Evolutionary conservation across 2,329 filamentous ascomycete genomes (phyloP).

Genomic region (Arthrobotrys conoides): DNA sequence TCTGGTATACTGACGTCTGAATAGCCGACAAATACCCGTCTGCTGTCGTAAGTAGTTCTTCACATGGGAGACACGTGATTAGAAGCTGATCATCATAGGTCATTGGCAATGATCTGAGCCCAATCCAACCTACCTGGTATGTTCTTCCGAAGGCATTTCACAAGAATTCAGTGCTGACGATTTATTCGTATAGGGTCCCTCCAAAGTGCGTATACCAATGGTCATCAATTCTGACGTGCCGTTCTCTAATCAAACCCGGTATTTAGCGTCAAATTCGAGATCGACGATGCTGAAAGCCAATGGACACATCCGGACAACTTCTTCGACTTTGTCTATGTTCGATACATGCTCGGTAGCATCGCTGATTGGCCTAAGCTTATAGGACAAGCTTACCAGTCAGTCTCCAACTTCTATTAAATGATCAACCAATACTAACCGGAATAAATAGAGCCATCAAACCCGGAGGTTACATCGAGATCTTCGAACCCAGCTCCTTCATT

Average conservation of each 20-base stretch:
- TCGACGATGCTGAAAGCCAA: constrained; percentile 65
- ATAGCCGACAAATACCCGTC: constrained; percentile 46
- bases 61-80: background rate
- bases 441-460: constrained; percentile 60
- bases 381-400: constrained; percentile 70
- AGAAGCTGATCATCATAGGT: constrained; percentile 60
- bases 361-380: constrained; percentile 62
- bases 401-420: constrained; percentile 21
- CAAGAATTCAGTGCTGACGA: background rate
- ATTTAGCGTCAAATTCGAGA: constrained; percentile 66
- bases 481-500: constrained; percentile 73
- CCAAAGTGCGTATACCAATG: constrained; percentile 34
- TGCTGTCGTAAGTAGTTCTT: constrained; percentile 29
- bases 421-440: background rate
- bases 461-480: constrained; percentile 62
- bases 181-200: constrained; percentile 34
- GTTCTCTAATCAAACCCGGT: background rate
- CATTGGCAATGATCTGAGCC: constrained; percentile 67
- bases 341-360: constrained; percentile 64
- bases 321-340: constrained; percentile 65
- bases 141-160: background rate
- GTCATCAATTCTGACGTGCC: background rate
- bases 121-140: constrained; percentile 66
- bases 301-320: constrained; percentile 63
- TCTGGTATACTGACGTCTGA: background rate